Evolutionary conservation across 306 rosid genomes (phyloP), one percentile per base, ranked within the genome.

Genomic region (Phaseolus lunatus): DNA sequence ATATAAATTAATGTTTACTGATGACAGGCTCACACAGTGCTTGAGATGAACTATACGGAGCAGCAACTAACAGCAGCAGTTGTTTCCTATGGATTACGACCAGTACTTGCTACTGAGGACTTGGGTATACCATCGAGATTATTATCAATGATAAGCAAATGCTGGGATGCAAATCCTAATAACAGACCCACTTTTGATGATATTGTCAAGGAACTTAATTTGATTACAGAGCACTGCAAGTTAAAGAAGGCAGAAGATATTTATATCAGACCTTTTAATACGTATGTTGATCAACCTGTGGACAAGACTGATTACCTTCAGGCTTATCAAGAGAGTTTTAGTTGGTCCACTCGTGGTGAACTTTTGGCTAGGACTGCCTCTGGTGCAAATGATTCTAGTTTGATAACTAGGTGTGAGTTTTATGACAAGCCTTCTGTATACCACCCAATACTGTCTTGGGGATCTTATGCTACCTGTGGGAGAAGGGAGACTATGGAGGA

Each of bases 401-500:
- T 63, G 69, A 79, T 77, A 50, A 76, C 67, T 27, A 89, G 88
- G 92, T 43, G 37, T 24, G 85, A 86, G 39, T 68, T 85, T 72
- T 78, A 72, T 53, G 75, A 77, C 15, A 85, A 87, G 63, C 76
- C 84, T 33, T 71, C 66, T 67, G 86, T 72, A 33, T 87, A 92
- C 83, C 70, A 37, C 77, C 97, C 98, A 59, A 54, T 67, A 79
- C 90, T 95, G 71, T 88, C 97, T 56, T 89, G 91, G 89, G 98
- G 98, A 80, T 95, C 97, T 78, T 92, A 87, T 79, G 92, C 98
- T 59, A 89, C 98, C 41, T 85, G 97, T 58, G 98, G 97, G 58
- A 88, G 91, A 87, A 87, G 98, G 86, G 97, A 95, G 88, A 80
- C 88, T 23, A 92, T 90, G 98, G 98, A 95, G 92, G 98, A 95